Evolutionary conservation across 805 yeast species (phyloP).

Genomic region (Yarrowia hollandica): DNA sequence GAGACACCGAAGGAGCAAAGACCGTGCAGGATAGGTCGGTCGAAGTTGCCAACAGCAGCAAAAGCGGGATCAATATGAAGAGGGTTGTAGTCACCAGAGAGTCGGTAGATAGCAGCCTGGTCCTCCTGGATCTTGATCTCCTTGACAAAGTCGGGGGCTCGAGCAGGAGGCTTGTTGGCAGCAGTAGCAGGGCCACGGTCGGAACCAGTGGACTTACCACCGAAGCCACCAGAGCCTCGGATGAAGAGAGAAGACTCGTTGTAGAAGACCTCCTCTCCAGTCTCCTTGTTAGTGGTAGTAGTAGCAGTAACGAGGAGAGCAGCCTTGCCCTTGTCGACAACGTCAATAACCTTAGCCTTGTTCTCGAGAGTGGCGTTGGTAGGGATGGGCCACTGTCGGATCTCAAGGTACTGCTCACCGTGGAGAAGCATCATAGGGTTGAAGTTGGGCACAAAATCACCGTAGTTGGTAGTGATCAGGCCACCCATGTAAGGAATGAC

Average conservation of each 20-base stretch:
- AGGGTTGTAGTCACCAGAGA: conserved; percentile 94
- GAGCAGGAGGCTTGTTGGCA: conserved; percentile 60
- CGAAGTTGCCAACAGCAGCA: conserved; percentile 85
- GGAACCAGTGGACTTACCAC: conserved; percentile 52
- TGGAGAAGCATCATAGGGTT: conserved; percentile 87
- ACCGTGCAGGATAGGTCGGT: conserved; percentile 88
- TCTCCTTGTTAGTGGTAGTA: conserved; percentile 62
- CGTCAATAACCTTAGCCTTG: conserved; percentile 64
- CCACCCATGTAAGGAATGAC: conserved; percentile 80
- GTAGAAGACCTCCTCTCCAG: conserved; percentile 70
- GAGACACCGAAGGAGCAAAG: conserved; percentile 83
- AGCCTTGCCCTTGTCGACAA: conserved; percentile 82
- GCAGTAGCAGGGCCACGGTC: conserved; percentile 63
- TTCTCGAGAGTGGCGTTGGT: conserved; percentile 64
- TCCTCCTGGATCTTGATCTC: conserved; percentile 61
- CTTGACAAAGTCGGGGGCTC: conserved; percentile 65
- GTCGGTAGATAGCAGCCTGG: conserved; percentile 86
- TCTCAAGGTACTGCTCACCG: conserved; percentile 89
- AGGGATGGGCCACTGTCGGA: conserved; percentile 77
- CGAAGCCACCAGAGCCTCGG: conserved; percentile 63
- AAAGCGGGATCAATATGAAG: conserved; percentile 90
- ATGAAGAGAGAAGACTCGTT: conserved; percentile 84
- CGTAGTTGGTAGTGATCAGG: conserved; percentile 55
- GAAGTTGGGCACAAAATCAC: conserved; percentile 69
- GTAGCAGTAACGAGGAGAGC: conserved; percentile 71